Conservation (phyloP, 192 early-diverging fungal species). For the Chytriomyces hyalinus region DNA sequence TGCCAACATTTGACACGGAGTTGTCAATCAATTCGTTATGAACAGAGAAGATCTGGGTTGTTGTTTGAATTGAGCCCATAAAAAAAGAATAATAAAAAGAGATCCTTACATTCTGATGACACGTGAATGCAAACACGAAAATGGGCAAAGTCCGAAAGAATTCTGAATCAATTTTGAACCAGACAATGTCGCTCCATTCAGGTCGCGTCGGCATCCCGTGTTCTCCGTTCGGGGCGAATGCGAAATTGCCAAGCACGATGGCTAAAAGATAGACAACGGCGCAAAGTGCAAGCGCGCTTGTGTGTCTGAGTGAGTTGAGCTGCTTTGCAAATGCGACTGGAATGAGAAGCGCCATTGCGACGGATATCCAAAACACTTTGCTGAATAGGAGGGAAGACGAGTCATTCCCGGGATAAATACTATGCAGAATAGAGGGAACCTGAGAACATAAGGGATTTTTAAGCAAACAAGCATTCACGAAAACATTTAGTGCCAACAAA, state of each 20-base stretch:
- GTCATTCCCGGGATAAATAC: slow-evolving; percentile 38
- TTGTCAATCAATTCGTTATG: slow-evolving; percentile 95
- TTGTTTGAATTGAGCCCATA: neutral
- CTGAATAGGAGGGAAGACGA: slow-evolving; percentile 32
- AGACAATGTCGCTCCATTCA: slow-evolving; percentile 44
- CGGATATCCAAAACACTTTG: slow-evolving; percentile 81
- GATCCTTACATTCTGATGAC: slow-evolving; percentile 90
- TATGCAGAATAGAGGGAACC: slow-evolving; percentile 52
- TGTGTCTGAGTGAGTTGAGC: slow-evolving; percentile 90
- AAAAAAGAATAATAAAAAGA: neutral
- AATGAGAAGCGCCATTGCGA: slow-evolving; percentile 70
- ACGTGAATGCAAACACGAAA: slow-evolving; percentile 99
- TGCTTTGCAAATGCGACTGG: slow-evolving; percentile 82
- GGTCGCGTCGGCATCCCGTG: slow-evolving; percentile 44
- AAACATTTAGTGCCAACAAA: neutral
- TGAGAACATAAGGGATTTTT: slow-evolving; percentile 7
- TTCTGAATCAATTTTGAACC: slow-evolving; percentile 60
- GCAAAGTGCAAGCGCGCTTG: slow-evolving; percentile 81
- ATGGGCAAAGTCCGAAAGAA: slow-evolving; percentile 84
- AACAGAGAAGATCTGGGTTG: slow-evolving; percentile 85
- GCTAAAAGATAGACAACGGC: slow-evolving; percentile 85
- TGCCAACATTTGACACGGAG: slow-evolving; percentile 67
- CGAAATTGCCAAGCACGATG: slow-evolving; percentile 82
- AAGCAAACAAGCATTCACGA: neutral
- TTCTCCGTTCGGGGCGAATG: neutral